Base-by-base conservation (phyloP, 768 basidiomycete species). In the Phaffia australis region DNA sequence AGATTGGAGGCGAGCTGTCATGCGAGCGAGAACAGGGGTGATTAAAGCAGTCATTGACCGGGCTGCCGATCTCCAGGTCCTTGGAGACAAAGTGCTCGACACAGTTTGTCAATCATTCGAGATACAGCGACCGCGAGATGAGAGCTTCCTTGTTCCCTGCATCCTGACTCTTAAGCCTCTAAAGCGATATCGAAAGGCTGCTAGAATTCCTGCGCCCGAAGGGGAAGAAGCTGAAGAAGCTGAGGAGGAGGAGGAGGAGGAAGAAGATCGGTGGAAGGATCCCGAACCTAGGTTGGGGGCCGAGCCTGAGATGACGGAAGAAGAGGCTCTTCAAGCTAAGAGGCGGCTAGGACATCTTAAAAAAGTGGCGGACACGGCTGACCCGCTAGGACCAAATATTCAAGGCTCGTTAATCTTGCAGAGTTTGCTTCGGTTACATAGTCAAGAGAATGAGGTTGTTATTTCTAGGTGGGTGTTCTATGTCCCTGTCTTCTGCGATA, bases 391-490 rank as follows among this genome's bases (percentile, higher is more conserved):
- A 72, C 84, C 86, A 8, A 87, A 83, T 71, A 82, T 86, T 16
- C 89, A 91, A 74, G 94, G 94, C 1, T 87, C 88, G 2, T 76
- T 97, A 21, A 77, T 99, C 16, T 76, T 97, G 1, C 92, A 98
- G 75, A 84, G 87, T 3, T 77, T 97, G 66, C 81, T 97, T 29
- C 81, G 81, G 35, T 80, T 95, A 27, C 76, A 82, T 0, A 79
- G 48, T 11, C 60, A n/a, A 1, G 82, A 86, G 70, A 87, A 88
- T 72, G 79, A 82, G 56, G 76, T 83, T 27, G 83, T 92, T 3
- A 77, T 86, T 27, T 80, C 86, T 35, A 88, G 86, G 91, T 89
- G 68, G 66, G 78, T 62, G 35, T 49, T 42, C 21, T 51, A 21
- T 46, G 30, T 16, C 1, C 35, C n/a, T 3, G 42, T 46, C 27